Base-by-base conservation (phyloP, 2,329 filamentous ascomycete species). In the Claviceps sp. region DNA sequence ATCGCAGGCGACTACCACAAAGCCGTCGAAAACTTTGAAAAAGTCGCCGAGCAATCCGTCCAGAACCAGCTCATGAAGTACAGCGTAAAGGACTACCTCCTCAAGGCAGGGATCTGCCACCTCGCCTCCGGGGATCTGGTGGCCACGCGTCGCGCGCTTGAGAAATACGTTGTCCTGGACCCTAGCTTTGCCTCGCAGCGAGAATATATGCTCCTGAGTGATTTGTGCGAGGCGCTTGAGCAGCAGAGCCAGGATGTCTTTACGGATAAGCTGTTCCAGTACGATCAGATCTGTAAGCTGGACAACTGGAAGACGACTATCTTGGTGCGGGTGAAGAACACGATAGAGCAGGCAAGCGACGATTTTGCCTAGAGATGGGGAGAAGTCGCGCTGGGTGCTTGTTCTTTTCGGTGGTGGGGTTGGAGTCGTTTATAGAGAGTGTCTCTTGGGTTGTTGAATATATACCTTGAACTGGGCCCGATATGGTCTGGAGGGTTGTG, bases 281-380 rank as follows among this genome's bases (percentile, higher is more conserved):
- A 81, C 64, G 89, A 96, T 67, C 87, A 94, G 72, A 76, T 95
- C 72, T 93, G 84, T 72, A 93, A 93, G 75, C 72, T 97, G 63
- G 90, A 96, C 65, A 93, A 91, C 73, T 97, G 91, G 91, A 95
- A 96, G 84, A 95, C 87, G 49, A 87, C 85, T 37, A 73, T 95
- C 53, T 69, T 95, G 56, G 72, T 95, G 63, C 80, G 82, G 60
- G 78, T 96, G 62, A 96, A 96, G 82, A 83, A 84, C 61, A 76
- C 76, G 51, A 94, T 95, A 61, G 85, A 91, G 70, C 73, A 68
- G 56, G 65, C 66, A 17, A 67, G 70, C 50, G 69, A 71, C 50
- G 70, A 72, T 61, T 70, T 71, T 62, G 68, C 69, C 37, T 71
- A 65, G 19, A 56, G 7, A 14, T n/a, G 37, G n/a, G n/a, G 19